Conservation (phyloP, 164 flowering plant species). For the Liquidambar formosana region DNA sequence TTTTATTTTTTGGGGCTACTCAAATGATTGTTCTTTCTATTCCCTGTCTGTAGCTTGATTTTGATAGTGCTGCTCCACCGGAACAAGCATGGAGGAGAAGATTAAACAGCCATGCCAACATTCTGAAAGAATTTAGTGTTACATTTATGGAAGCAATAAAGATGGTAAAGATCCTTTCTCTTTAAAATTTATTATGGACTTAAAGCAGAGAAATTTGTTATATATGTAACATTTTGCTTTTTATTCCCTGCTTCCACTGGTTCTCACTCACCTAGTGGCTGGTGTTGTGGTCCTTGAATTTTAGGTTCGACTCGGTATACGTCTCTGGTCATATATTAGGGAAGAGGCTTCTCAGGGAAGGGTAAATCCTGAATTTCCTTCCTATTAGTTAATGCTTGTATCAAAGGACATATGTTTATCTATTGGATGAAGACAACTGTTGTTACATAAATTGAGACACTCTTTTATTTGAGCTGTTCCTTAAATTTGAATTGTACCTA, state of each 20-base stretch:
- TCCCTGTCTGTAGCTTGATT: conserved; percentile 60
- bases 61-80: conserved; percentile 95
- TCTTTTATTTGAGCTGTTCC: neutral
- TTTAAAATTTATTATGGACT: neutral
- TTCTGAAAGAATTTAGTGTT: conserved; percentile 84
- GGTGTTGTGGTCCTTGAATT: conserved; percentile 10
- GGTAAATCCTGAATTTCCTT: conserved; percentile 43
- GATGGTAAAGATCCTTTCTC: conserved; percentile 54
- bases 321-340: conserved; percentile 91
- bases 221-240: neutral
- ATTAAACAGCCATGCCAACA: conserved; percentile 88
- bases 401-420: neutral
- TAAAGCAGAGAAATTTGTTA: neutral
- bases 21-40: neutral
- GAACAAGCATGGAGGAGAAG: conserved; percentile 93
- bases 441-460: neutral
- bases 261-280: neutral
- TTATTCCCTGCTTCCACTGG: neutral
- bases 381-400: neutral
- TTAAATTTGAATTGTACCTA: neutral
- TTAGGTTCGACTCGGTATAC: conserved; percentile 83
- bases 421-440: neutral
- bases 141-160: conserved; percentile 90
- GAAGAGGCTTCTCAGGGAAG: conserved; percentile 98
- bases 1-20: too few species aligned